Conservation (phyloP, 2,329 filamentous ascomycete species). For the Clonostachys chloroleuca region DNA sequence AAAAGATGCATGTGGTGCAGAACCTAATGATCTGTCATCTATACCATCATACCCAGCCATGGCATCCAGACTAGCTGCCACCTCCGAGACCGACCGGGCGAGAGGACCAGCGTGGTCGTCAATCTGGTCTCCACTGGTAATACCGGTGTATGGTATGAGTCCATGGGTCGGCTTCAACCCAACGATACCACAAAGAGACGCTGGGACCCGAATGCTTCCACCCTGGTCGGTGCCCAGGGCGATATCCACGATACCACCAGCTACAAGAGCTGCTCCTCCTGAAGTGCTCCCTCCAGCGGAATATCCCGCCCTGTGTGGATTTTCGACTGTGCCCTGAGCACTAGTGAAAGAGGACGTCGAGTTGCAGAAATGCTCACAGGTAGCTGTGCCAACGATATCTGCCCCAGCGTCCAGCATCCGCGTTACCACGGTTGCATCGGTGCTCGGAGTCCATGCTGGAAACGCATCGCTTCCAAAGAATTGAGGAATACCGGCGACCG, state of each 20-base stretch:
- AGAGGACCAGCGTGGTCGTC: constrained; percentile 46
- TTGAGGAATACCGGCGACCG: constrained; percentile 48
- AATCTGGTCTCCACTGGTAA: constrained; percentile 40
- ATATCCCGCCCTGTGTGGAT: constrained; percentile 36
- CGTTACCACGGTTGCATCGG: constrained; percentile 49
- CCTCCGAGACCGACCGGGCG: constrained; percentile 29
- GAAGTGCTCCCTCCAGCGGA: constrained; percentile 43
- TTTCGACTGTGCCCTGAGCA: constrained; percentile 39
- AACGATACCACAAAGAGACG: constrained; percentile 30
- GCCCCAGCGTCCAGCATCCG: constrained; percentile 45
- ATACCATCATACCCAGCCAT: constrained; percentile 43
- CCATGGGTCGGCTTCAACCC: constrained; percentile 48
- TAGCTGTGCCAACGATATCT: constrained; percentile 41
- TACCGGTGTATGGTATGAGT: constrained; percentile 45
- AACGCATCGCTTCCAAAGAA: constrained; percentile 46
- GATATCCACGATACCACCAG: constrained; percentile 33
- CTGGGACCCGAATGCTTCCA: constrained; percentile 38
- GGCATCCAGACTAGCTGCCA: constrained; percentile 33
- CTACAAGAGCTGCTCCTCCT: constrained; percentile 40
- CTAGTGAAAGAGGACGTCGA: constrained; percentile 41
- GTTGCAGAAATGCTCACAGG: constrained; percentile 50
- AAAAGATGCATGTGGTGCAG: constrained; percentile 17
- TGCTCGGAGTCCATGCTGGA: constrained; percentile 41
- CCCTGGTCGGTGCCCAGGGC: constrained; percentile 43
- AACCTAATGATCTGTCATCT: constrained; percentile 35